phyloP scores from a whole-genome alignment of 225 moss, liverwort and hornwort species.

The Rhytidiadelphus loreus region DNA sequence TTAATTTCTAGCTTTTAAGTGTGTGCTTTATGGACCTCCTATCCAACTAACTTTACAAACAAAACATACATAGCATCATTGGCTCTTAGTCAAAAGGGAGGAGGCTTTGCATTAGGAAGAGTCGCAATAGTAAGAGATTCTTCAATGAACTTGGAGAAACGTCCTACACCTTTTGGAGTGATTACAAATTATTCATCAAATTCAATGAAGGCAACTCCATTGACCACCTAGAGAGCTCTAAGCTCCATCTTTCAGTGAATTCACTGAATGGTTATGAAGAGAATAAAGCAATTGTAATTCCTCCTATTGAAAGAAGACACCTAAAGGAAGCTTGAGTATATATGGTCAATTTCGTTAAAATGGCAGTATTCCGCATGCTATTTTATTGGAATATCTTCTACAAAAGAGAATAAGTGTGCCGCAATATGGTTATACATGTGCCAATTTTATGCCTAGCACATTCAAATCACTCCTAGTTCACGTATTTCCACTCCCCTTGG shows the following conservation, averaged over 20 bases:
- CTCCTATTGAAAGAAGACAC: too few relatives aligned
- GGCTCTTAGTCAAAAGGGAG: accelerated
- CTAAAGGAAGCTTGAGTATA: accelerated
- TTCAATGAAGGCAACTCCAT: neutral
- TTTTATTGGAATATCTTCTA: too few relatives aligned
- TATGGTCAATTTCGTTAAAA: too few relatives aligned
- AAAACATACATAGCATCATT: neutral
- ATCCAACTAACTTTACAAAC: neutral
- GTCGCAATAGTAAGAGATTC: neutral
- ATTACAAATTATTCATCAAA: neutral
- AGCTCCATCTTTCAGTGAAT: neutral
- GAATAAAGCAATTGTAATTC: accelerated
- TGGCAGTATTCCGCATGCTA: too few relatives aligned
- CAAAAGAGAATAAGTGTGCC: too few relatives aligned
- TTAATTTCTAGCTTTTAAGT: neutral
- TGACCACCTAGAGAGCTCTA: neutral
- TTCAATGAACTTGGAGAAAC: neutral
- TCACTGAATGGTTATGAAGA: accelerated
- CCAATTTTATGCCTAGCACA: too few relatives aligned
- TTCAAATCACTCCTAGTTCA: too few relatives aligned
- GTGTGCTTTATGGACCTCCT: neutral
- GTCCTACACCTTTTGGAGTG: accelerated
- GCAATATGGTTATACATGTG: too few relatives aligned
- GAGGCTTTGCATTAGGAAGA: neutral
- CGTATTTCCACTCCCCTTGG: too few relatives aligned